Percentiles rank a stretch among this genome's conserved stretches.
Conservation (phyloP, 768 basidiomycete species). For the Tylopilus sp. region DNA sequence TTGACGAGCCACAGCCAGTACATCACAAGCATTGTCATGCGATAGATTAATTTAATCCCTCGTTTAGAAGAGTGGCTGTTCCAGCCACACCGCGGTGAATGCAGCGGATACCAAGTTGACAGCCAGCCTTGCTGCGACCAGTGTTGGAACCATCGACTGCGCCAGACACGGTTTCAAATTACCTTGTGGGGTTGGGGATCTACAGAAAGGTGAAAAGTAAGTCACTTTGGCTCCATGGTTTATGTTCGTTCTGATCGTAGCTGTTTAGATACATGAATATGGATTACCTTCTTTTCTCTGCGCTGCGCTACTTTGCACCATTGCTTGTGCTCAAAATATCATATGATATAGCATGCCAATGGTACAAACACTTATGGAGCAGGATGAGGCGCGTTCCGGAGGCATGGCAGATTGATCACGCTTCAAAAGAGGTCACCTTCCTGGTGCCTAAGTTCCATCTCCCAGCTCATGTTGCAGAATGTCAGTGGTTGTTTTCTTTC, state of each 20-base stretch:
- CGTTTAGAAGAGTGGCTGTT: background rate
- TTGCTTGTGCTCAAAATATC: slow-evolving; percentile 9
- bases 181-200: background rate
- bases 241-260: background rate
- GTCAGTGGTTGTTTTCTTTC: no score
- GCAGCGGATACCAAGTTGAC: background rate
- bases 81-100: background rate
- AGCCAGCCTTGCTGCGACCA: background rate
- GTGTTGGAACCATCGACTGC: background rate
- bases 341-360: slow-evolving; percentile 20
- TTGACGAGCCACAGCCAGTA: background rate
- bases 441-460: background rate
- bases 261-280: background rate
- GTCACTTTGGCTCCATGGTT: no score
- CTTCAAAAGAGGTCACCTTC: background rate
- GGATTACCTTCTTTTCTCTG: background rate
- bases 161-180: background rate
- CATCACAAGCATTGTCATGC: background rate
- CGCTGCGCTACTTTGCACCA: background rate
- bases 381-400: background rate
- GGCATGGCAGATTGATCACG: background rate
- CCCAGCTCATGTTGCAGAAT: background rate
- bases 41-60: no score
- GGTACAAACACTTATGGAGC: background rate
- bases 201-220: background rate